A percentile compares a stretch with the other conserved stretches of the same genome.
Conservation (phyloP, 1,284 basidiomycete genomes). For the Chondrostereum purpureum region DNA sequence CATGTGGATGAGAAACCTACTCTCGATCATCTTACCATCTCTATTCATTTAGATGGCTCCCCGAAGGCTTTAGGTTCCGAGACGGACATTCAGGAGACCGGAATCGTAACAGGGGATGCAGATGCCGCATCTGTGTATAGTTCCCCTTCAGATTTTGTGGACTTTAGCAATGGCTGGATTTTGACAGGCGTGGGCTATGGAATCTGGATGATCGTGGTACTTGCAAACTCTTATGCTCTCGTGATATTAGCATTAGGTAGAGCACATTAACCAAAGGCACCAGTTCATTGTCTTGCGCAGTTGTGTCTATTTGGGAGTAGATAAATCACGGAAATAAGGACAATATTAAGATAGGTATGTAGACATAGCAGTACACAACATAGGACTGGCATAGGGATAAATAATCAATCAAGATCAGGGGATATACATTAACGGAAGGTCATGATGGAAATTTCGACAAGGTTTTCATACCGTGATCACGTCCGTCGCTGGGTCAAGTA, state of each 20-base stretch:
- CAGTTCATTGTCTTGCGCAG: too few species aligned
- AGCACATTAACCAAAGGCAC: slow-evolving; percentile 2
- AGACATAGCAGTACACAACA: too few species aligned
- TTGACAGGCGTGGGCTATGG: slow-evolving; percentile 43
- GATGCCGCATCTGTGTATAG: slow-evolving; percentile 4
- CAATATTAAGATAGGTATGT: too few species aligned
- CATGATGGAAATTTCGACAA: too few species aligned
- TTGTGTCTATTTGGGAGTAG: too few species aligned
- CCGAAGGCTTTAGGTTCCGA: too few species aligned
- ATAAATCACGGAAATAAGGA: too few species aligned
- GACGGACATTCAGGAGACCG: too few species aligned
- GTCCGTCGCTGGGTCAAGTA: slow-evolving; percentile 53
- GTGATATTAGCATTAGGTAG: slow-evolving; percentile 34
- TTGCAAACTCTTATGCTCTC: slow-evolving; percentile 60
- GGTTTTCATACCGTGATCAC: slow-evolving; percentile 48
- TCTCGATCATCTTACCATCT: neutral
- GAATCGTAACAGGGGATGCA: neutral
- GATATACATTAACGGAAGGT: too few species aligned
- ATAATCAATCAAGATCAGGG: too few species aligned
- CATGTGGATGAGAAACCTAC: neutral
- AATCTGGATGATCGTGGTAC: slow-evolving; percentile 49
- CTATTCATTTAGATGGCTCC: neutral
- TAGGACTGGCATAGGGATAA: too few species aligned
- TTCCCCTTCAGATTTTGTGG: slow-evolving; percentile 17
- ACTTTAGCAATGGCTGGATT: slow-evolving; percentile 45